phyloP scores from a whole-genome alignment of 495 filamentous ascomycete genomes.

The Aspergillus diversus region DNA sequence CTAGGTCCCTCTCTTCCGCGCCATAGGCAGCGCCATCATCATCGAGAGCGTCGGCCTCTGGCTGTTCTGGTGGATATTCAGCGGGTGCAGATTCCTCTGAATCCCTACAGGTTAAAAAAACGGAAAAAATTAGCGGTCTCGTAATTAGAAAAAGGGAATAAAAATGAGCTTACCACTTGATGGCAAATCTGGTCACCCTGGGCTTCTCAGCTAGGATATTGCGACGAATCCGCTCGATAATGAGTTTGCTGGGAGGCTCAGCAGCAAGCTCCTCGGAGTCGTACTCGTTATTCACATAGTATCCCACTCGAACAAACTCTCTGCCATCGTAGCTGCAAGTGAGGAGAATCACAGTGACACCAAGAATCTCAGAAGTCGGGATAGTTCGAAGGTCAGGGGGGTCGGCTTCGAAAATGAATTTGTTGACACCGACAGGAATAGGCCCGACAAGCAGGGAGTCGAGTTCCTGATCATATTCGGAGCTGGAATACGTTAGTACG shows the following conservation, averaged over 20 bases:
- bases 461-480: conserved; percentile 97
- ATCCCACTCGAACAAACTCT: conserved; percentile 97
- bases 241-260: conserved; percentile 87
- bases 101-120: conserved; percentile 64
- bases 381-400: conserved; percentile 87
- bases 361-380: conserved; percentile 90
- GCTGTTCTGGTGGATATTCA: conserved; percentile 96
- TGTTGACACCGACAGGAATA: conserved; percentile 95
- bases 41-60: conserved; percentile 83
- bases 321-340: conserved; percentile 95
- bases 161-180: conserved; percentile 80
- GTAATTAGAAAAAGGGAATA: background rate
- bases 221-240: conserved; percentile 86
- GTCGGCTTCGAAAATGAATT: conserved; percentile 97
- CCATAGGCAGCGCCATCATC: conserved; percentile 88
- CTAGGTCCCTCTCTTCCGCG: conserved; percentile 66
- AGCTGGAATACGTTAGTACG: conserved; percentile 53
- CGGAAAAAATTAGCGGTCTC: background rate
- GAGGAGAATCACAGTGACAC: conserved; percentile 95
- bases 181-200: conserved; percentile 94
- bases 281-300: conserved; percentile 99
- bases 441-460: conserved; percentile 95
- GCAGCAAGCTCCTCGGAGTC: conserved; percentile 84
- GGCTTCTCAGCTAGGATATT: conserved; percentile 97
- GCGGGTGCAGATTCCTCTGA: conserved; percentile 93